A percentile compares a stretch with the other conserved stretches of the same genome.
phyloP scores from a whole-genome alignment of 306 rosid genomes.

The Cicer bijugum region DNA sequence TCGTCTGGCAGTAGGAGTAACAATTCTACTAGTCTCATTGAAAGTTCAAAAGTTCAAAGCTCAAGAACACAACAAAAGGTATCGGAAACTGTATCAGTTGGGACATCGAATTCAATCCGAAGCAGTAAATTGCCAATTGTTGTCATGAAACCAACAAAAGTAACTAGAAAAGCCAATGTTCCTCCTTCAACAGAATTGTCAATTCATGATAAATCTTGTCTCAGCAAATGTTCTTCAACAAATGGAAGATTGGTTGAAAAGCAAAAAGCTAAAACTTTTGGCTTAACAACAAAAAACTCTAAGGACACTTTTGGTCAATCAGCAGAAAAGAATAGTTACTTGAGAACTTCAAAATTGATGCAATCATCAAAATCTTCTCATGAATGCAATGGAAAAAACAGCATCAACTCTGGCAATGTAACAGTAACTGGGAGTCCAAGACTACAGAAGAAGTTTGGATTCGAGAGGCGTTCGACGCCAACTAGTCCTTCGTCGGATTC shows the following conservation, averaged over 20 bases:
- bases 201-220: constrained; percentile 46
- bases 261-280: constrained; percentile 47
- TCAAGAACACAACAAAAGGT: constrained; percentile 48
- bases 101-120: constrained; percentile 45
- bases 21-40: constrained; percentile 41
- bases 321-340: constrained; percentile 46
- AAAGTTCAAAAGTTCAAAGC: constrained; percentile 53
- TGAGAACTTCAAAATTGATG: constrained; percentile 49
- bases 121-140: constrained; percentile 56
- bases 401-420: constrained; percentile 42
- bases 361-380: constrained; percentile 50
- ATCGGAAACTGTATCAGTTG: constrained; percentile 38
- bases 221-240: constrained; percentile 44
- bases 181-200: constrained; percentile 43
- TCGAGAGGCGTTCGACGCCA: constrained; percentile 68
- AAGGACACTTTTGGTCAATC: constrained; percentile 48
- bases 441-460: constrained; percentile 56
- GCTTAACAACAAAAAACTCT: constrained; percentile 44
- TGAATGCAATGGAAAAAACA: constrained; percentile 45
- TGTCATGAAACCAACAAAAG: constrained; percentile 67
- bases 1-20: constrained; percentile 45
- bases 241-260: constrained; percentile 55
- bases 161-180: constrained; percentile 47
- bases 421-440: constrained; percentile 64
- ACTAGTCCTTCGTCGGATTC: constrained; percentile 54